Evolutionary conservation across 1,139 yeast genomes (phyloP).

Genomic region (Geotrichum citri-aurantii): DNA sequence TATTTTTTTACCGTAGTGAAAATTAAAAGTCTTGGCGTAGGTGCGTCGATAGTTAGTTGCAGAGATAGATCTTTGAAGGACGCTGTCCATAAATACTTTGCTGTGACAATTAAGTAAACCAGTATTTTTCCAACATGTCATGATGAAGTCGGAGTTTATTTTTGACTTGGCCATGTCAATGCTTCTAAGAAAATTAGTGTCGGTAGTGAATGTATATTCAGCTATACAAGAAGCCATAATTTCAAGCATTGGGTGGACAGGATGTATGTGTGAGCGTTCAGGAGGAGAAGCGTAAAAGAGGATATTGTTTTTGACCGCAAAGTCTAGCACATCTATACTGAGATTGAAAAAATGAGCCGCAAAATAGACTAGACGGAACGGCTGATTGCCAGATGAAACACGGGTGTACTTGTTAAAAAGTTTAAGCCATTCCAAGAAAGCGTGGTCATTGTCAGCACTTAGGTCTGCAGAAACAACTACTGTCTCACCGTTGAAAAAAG

Average conservation of each 20-base stretch:
- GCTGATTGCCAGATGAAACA: background rate
- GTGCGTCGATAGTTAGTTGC: background rate
- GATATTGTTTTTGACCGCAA: slow-evolving; percentile 5
- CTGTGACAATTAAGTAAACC: background rate
- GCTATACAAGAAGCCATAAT: background rate
- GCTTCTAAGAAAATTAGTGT: background rate
- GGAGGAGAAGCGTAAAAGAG: slow-evolving; percentile 10
- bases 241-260: slow-evolving; percentile 1
- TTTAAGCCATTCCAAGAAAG: slow-evolving; percentile 11
- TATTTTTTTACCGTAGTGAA: slow-evolving; percentile 4
- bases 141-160: background rate
- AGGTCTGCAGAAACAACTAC: background rate
- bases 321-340: slow-evolving; percentile 12
- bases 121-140: background rate
- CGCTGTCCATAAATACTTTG: background rate
- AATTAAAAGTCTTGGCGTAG: background rate
- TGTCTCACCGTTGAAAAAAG: background rate
- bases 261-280: slow-evolving; percentile 3
- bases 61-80: background rate
- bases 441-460: slow-evolving; percentile 3
- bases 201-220: background rate
- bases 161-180: background rate
- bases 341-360: slow-evolving; percentile 9
- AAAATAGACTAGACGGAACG: slow-evolving; percentile 5
- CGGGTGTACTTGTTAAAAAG: slow-evolving; percentile 3